A percentile compares a stretch with the other conserved stretches of the same genome.
Conservation (phyloP, 169 alveolate genomes). For the Theileria sp. region DNA sequence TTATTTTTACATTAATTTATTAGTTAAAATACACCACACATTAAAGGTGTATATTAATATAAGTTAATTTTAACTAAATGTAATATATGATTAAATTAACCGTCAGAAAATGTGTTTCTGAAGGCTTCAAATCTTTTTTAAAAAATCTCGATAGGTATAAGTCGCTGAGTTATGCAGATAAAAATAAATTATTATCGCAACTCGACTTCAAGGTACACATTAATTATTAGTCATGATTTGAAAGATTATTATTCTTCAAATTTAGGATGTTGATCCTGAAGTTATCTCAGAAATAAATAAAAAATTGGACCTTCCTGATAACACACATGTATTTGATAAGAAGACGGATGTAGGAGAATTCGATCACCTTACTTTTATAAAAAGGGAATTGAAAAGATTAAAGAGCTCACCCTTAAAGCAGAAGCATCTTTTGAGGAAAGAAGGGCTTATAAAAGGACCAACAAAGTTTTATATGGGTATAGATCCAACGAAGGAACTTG, state of each 20-base stretch:
- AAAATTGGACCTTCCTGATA: conserved; percentile 30
- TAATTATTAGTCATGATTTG: neutral
- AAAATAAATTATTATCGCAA: conserved; percentile 47
- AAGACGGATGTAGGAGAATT: neutral
- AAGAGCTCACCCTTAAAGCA: neutral
- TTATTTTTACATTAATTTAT: neutral
- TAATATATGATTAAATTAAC: conserved; percentile 8
- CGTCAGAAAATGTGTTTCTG: conserved; percentile 19
- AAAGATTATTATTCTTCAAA: neutral
- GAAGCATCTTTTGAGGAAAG: neutral
- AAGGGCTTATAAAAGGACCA: neutral
- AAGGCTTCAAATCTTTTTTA: conserved; percentile 41
- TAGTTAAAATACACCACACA: conserved; percentile 3
- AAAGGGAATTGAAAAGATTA: conserved; percentile 1
- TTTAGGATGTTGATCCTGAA: conserved; percentile 20
- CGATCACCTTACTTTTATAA: conserved; percentile 2
- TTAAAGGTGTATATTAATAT: neutral
- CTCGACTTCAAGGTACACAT: conserved; percentile 55
- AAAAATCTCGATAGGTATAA: conserved; percentile 42
- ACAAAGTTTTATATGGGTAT: conserved; percentile 54
- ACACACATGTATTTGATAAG: conserved; percentile 8
- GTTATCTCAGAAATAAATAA: conserved; percentile 22
- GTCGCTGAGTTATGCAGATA: conserved; percentile 45
- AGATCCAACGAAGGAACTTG: conserved; percentile 52
- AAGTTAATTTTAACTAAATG: neutral